Evolutionary conservation across 768 basidiomycete species (phyloP).

Genomic region (Tricholoma bakamatsutake): DNA sequence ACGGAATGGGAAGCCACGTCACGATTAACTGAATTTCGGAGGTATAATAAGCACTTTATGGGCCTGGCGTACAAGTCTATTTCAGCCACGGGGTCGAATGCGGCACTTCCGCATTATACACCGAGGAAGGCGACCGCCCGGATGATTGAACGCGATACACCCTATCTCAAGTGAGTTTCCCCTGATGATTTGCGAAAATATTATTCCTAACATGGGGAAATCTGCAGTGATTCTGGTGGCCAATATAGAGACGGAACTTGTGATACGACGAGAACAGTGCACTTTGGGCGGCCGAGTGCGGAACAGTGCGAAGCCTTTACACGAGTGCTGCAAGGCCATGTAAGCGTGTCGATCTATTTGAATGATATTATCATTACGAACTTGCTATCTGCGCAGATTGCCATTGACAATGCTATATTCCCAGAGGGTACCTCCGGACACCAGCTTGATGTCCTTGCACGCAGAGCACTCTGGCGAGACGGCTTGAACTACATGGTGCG

Average conservation of each 20-base stretch:
- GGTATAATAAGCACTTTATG: slow-evolving; percentile 67
- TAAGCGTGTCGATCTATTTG: slow-evolving; percentile 36
- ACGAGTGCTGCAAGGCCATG: slow-evolving; percentile 93
- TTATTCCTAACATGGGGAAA: slow-evolving; percentile 9
- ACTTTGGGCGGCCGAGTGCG: slow-evolving; percentile 83
- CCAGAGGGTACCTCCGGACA: slow-evolving; percentile 84
- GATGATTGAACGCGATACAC: slow-evolving; percentile 70
- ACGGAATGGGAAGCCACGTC: slow-evolving; percentile 92
- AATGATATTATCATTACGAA: slow-evolving; percentile 14
- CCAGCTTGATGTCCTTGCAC: slow-evolving; percentile 85
- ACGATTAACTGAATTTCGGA: slow-evolving; percentile 71
- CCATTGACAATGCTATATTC: slow-evolving; percentile 85
- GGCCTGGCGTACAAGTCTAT: slow-evolving; percentile 89
- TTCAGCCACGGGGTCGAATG: slow-evolving; percentile 85
- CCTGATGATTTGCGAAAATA: slow-evolving; percentile 9
- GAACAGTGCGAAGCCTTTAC: slow-evolving; percentile 91
- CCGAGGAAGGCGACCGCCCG: slow-evolving; percentile 64
- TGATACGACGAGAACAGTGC: slow-evolving; percentile 76
- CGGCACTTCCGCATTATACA: slow-evolving; percentile 90
- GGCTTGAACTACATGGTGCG: slow-evolving; percentile 74
- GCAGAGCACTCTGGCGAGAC: slow-evolving; percentile 82
- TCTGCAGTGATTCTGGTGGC: slow-evolving; percentile 75
- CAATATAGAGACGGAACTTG: slow-evolving; percentile 89
- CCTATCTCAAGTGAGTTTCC: slow-evolving; percentile 79
- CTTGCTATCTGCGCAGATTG: slow-evolving; percentile 52